A percentile compares a stretch with the other conserved stretches of the same genome.
These are phyloP conservation scores for Cercospora janseana DNA, from an alignment of 2,329 filamentous ascomycete genomes.

Conservation along the genomic window DNA sequence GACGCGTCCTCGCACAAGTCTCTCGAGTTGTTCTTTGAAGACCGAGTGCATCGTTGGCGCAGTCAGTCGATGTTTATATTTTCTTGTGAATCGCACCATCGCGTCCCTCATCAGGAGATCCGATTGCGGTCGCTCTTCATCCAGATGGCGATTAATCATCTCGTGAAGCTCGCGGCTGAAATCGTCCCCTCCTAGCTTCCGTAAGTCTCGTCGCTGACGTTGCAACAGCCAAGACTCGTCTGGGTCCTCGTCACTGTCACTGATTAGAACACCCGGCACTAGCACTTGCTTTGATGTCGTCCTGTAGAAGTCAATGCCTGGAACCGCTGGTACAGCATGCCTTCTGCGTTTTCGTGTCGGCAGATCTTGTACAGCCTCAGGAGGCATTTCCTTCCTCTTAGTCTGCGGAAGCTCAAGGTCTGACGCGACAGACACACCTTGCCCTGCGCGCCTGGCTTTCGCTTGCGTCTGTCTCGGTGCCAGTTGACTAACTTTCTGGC, in stretches of 20 bases:
- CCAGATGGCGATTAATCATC: constrained; percentile 40
- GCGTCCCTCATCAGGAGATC: constrained; percentile 40
- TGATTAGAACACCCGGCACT: constrained; percentile 40
- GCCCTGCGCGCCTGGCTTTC: constrained; percentile 1
- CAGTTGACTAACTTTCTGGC: not conserved
- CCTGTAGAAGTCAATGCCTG: constrained; percentile 43
- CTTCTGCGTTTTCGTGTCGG: constrained; percentile 29
- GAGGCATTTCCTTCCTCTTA: constrained; percentile 14
- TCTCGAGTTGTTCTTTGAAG: constrained; percentile 37
- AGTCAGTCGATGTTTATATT: constrained; percentile 28
- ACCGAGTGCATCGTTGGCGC: constrained; percentile 29
- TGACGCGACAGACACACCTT: not conserved
- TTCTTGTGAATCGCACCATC: constrained; percentile 42
- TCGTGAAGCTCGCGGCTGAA: constrained; percentile 38
- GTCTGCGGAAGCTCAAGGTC: constrained; percentile 3
- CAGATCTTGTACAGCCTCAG: constrained; percentile 29
- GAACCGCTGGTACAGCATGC: constrained; percentile 40
- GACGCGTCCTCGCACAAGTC: constrained; percentile 28
- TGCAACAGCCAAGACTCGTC: constrained; percentile 41
- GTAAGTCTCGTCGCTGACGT: constrained; percentile 35
- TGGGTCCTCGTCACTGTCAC: constrained; percentile 46
- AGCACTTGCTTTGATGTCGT: constrained; percentile 42
- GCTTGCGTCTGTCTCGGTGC: not conserved
- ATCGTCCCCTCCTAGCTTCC: constrained; percentile 27
- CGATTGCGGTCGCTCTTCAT: constrained; percentile 38